Evolutionary conservation across 805 yeast species (phyloP), one percentile per base, ranked within the genome.

Genomic region (Teunomyces gatunensis): DNA sequence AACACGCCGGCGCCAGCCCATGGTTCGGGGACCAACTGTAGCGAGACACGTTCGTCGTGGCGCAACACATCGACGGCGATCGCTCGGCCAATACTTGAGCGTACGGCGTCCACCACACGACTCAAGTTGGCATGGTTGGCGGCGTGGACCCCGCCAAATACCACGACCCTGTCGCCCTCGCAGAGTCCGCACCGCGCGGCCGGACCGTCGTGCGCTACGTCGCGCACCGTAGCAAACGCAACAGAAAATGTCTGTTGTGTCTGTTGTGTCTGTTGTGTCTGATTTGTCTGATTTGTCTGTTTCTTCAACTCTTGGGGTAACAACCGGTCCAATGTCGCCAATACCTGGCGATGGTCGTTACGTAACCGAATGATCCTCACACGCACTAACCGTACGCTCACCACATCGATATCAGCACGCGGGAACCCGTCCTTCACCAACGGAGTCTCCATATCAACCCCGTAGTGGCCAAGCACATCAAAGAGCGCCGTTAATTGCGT

Each of bases 401-500:
- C 80, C 4, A 92, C 86, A 57, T 92, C 96, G 23, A 92, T 75
- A 59, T 92, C 97, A 13, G 73, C 64, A 37, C 97, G 69, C 0
- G 99, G 99, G 57, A 80, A 92, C 17, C 97, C 97, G 58, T 92
- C 96, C 0, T 85, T 80, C 2, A 87, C 65, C 48, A 92, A 64
- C 0, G 82, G 73, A 1, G 91, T 83, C 20, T 75, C 63, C 88
- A 89, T 83, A 53, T 79, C 83, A 3, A 74, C 81, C 10, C 72
- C 66, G 52, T 80, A 80, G 48, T 67, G 52, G 5, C 56, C 52
- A 21, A 87, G 69, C 11, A 71, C 57, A 27, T 69, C 77, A 50
- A 76, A 72, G 39, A 82, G 54, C 13, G 42, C 39, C 13, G 49
- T 32, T 33, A 69, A 50, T 52, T 69, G 72, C 3, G 52, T 36